Conservation (phyloP, 352 stramenopile genomes). For the Elongisporangium undulatum region DNA sequence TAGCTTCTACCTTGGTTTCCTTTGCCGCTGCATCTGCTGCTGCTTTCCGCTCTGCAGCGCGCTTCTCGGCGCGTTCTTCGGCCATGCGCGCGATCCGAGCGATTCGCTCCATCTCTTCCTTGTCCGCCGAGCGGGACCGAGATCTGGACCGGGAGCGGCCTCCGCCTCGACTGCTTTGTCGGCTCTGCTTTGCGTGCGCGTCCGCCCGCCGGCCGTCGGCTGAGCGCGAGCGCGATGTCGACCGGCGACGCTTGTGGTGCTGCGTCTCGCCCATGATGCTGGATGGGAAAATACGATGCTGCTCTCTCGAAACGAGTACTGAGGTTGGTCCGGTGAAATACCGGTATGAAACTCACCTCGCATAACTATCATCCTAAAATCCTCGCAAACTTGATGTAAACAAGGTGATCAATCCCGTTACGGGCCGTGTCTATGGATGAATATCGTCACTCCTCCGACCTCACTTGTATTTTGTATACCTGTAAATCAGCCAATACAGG, state of each 20-base stretch:
- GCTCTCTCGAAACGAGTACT: not conserved
- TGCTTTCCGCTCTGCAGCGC: slow-evolving; percentile 21
- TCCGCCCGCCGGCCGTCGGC: slow-evolving; percentile 7
- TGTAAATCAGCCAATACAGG: not conserved
- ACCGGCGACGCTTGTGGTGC: slow-evolving; percentile 20
- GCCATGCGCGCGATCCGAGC: slow-evolving; percentile 62
- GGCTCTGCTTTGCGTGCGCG: slow-evolving; percentile 3
- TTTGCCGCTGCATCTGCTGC: not conserved
- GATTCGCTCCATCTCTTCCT: slow-evolving; percentile 62
- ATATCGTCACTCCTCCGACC: slow-evolving; percentile 15
- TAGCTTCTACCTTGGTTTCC: not conserved
- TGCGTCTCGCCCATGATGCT: not conserved
- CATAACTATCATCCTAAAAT: too few relatives aligned
- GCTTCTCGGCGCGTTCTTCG: slow-evolving; percentile 57
- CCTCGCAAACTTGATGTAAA: too few relatives aligned
- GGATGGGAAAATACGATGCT: too few relatives aligned
- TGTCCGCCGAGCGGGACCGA: slow-evolving; percentile 21
- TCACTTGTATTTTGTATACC: slow-evolving; percentile 12
- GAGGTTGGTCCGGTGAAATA: not conserved
- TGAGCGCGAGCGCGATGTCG: slow-evolving; percentile 32
- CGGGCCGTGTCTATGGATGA: too few relatives aligned
- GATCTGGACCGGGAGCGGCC: slow-evolving; percentile 9
- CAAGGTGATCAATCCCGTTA: too few relatives aligned
- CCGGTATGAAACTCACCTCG: too few relatives aligned
- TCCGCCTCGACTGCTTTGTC: slow-evolving; percentile 1